phyloP scores from a whole-genome alignment of 176 grass and related monocot species.

The Hsuehochloa calcarea region DNA sequence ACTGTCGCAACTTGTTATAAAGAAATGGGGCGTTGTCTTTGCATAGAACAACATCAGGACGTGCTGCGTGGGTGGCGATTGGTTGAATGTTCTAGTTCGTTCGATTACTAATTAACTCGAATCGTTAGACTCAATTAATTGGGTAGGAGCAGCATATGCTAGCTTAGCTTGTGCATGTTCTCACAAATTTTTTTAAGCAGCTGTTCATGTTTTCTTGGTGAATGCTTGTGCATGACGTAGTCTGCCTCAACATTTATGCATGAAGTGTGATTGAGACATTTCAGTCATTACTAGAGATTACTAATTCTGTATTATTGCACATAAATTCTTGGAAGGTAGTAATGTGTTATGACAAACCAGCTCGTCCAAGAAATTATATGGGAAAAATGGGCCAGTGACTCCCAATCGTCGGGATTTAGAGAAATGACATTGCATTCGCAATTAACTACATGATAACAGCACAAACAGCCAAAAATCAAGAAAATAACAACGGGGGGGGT shows the following conservation, averaged over 20 bases:
- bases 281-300: not conserved
- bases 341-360: not conserved
- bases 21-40: conserved; percentile 26
- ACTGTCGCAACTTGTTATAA: conserved; percentile 17
- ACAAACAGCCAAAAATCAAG: too few relatives aligned
- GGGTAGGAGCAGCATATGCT: conserved; percentile 1
- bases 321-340: not conserved
- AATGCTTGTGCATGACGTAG: not conserved
- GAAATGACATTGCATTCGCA: too few relatives aligned
- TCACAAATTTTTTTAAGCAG: not conserved
- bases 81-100: conserved; percentile 16
- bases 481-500: too few relatives aligned
- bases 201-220: not conserved
- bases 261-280: too few relatives aligned
- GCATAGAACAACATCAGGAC: conserved; percentile 40
- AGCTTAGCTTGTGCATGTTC: not conserved
- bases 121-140: not conserved
- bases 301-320: not conserved
- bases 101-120: not conserved
- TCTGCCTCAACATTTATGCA: not conserved
- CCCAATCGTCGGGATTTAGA: too few relatives aligned
- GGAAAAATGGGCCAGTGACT: too few relatives aligned
- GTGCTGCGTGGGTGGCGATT: conserved; percentile 37
- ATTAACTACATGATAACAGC: too few relatives aligned
- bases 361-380: not conserved